Conservation (phyloP, 2,329 filamentous ascomycete genomes). For the Pseudocercospora fijiensis region DNA sequence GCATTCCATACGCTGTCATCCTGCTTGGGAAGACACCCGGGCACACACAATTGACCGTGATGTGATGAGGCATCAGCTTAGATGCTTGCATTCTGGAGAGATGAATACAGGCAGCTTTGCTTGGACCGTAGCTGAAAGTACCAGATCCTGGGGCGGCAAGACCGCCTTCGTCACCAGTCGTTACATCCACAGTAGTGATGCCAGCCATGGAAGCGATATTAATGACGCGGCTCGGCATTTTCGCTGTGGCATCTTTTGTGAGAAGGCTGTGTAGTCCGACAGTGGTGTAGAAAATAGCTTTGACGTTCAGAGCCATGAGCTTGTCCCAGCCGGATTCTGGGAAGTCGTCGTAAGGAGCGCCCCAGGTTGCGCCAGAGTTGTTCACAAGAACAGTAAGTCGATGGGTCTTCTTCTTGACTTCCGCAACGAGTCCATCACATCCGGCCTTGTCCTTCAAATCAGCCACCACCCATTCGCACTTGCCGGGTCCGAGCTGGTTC, state of each 20-base stretch:
- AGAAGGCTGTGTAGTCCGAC: conserved; percentile 48
- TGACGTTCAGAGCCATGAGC: conserved; percentile 46
- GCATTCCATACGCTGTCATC: conserved; percentile 54
- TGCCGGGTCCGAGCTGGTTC: conserved; percentile 46
- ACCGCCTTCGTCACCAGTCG: conserved; percentile 49
- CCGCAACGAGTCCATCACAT: conserved; percentile 42
- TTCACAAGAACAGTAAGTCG: conserved; percentile 49
- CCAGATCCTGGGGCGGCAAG: conserved; percentile 49
- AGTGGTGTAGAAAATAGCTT: conserved; percentile 48
- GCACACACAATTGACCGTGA: conserved; percentile 58
- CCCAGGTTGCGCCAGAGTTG: conserved; percentile 49
- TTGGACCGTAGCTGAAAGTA: conserved; percentile 49
- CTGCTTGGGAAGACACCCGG: conserved; percentile 56
- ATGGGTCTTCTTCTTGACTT: conserved; percentile 48
- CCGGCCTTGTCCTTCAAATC: conserved; percentile 48
- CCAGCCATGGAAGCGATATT: conserved; percentile 51
- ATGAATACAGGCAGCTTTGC: conserved; percentile 55
- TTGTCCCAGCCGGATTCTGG: conserved; percentile 59
- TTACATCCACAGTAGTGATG: conserved; percentile 48
- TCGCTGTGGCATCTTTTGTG: conserved; percentile 43
- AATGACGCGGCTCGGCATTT: conserved; percentile 47
- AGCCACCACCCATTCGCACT: conserved; percentile 49
- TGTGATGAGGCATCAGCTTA: conserved; percentile 53
- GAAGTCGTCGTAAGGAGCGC: conserved; percentile 58
- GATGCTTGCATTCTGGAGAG: conserved; percentile 55